Base-by-base conservation (phyloP, 768 basidiomycete species). In the Pilatotrama ljubarskyi region DNA sequence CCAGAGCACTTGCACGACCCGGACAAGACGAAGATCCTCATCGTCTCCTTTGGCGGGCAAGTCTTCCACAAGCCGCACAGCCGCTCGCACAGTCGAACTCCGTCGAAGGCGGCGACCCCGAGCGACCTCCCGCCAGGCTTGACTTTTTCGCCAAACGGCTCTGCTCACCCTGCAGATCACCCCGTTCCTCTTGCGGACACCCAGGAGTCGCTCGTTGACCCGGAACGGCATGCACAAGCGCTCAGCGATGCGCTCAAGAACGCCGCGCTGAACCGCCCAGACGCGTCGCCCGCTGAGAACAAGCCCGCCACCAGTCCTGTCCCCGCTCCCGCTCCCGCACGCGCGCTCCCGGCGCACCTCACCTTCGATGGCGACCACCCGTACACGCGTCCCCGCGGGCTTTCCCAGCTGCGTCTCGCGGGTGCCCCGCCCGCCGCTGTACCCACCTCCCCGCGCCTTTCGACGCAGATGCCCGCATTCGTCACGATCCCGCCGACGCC, bases 1-100 rank as follows among this genome's bases (percentile, higher is more conserved):
- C 87, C 89, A 0, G 50, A 55, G 11, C 64, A 81, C 17, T 69
- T 78, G 6, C 82, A 85, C 36, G 77, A 85, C 58, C 72, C 77
- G 0, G 59, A 63, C 5, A 72, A 63, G 20, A 84, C 82, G 2
- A 87, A 83, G 66, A 82, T 93, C 41, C 78, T 92, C 25, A 75
- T 92, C 25, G 88, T 93, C 7, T 91, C 90, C 1, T 93, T 93
- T 67, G 90, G 90, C 15, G 90, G 90, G 0, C 90, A 93, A 66
- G 75, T 85, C 8, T 86, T 92, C 70, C 82, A 80, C 55, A 79
- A 77, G 51, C 85, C 86, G 3, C 72, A 73, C 5, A 82, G 82
- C 65, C 70, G 71, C 11, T 69, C 67, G 2, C 74, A 72, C 37
- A 69, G 71, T 29, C 66, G 66, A 17, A 67, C 69, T 1, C 62